Base-by-base conservation (phyloP, 148 eudicot species). In the Oxyria digyna region DNA sequence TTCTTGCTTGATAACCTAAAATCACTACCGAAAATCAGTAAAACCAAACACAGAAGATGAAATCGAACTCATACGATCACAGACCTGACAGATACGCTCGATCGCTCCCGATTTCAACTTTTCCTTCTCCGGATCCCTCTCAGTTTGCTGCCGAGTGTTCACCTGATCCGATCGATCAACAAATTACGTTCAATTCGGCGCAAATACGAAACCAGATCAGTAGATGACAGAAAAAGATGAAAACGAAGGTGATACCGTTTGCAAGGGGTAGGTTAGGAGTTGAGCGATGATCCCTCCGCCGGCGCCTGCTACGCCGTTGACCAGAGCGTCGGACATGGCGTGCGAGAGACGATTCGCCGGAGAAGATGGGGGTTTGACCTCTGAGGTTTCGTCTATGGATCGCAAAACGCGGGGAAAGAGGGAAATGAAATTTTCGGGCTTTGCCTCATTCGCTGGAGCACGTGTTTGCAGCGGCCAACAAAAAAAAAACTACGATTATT, bases 201-300 rank as follows among this genome's bases (percentile, higher is more conserved):
- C 4, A 20, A 37, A 23, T 15, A 13, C 69, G 69, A 20, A 66
- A 38, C 45, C 15, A 38, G 33, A 37, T n/a, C 1, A 4, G 27
- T 66, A 66, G 31, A 59, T 26, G 15, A 1, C 12, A 15, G 37
- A 31, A 29, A 59, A 31, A 59, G 3, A 31, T 9, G 14, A 29
- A 38, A 71, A 32, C 18, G 14, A 33, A 67, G 15, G 32, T 11
- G 7, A 0, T 79, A 89, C 98, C 4, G 95, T 93, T 85, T 93
- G 96, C 40, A 93, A 87, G 65, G 98, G 98, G 65, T 87, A 93
- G 23, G 98, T 93, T 82, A 89, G 72, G 83, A 93, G 98, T 79
- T 93, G 98, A 74, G 98, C 98, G 71, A 93, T 89, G 80, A 89
- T 93, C 24, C 98, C 98, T 4, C 95, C 98, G 37, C 98, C 98